Conservation (phyloP, 176 grass and related monocot genomes). For the Hordeum marinum region DNA sequence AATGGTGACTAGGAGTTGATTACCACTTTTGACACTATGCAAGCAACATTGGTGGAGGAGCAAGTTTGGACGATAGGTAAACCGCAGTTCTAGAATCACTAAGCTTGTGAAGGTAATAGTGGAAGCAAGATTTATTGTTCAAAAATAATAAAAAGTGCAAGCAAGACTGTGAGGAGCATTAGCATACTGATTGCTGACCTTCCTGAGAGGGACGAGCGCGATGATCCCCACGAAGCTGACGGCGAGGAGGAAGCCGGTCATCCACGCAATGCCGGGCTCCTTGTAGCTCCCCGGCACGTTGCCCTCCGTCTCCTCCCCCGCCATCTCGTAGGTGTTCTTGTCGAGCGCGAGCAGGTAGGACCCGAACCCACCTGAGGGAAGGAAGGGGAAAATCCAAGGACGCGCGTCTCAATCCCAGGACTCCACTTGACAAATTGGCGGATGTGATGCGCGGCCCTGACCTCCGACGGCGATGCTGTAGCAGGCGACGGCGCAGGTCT, state of each 20-base stretch:
- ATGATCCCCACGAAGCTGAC: slow-evolving; percentile 79
- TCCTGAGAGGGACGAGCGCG: slow-evolving; percentile 80
- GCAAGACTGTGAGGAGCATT: background rate
- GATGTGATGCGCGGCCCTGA: background rate
- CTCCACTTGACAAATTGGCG: background rate
- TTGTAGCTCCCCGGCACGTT: slow-evolving; percentile 89
- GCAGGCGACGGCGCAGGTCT: slow-evolving; percentile 95
- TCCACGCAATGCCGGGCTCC: slow-evolving; percentile 88
- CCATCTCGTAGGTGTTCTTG: slow-evolving; percentile 80
- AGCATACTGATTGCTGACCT: slow-evolving; percentile 31
- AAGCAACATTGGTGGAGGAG: background rate
- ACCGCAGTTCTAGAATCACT: background rate
- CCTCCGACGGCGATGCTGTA: slow-evolving; percentile 87
- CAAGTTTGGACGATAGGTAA: background rate
- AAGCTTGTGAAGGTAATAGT: background rate
- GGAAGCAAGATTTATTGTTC: background rate
- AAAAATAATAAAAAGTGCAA: no score
- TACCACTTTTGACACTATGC: background rate
- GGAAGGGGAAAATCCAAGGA: background rate
- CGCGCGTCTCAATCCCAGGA: background rate
- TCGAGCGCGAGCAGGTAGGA: slow-evolving; percentile 82
- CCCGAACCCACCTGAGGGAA: slow-evolving; percentile 68
- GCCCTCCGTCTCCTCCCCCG: slow-evolving; percentile 62
- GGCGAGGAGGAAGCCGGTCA: slow-evolving; percentile 83
- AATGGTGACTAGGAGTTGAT: background rate